Base-by-base conservation (phyloP, 768 basidiomycete genomes). In the Strobilomyces echinocephalus region DNA sequence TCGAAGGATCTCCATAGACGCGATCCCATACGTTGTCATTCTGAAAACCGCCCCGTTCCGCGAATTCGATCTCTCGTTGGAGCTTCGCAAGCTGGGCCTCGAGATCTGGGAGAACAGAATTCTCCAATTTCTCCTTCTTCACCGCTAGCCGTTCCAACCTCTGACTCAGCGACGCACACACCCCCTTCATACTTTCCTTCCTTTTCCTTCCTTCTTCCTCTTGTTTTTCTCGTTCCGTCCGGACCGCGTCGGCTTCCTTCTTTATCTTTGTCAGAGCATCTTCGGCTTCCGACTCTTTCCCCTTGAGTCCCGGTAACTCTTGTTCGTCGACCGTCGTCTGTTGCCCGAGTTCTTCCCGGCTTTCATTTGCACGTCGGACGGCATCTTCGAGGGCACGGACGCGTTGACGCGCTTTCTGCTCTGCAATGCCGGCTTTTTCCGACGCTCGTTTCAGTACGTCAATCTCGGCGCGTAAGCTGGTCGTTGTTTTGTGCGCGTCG, bases 371-470 rank as follows among this genome's bases (percentile, higher is more conserved):
- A 50, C 90, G 84, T 63, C 89, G 92, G 12, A 87, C 84, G 3
- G 91, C 88, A 63, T 95, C 92, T 65, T 95, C 92, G 36, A 95
- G 72, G 1, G 94, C 90, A 11, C 93, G 77, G 10, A 87, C 82
- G 60, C 92, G 95, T 67, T 95, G 93, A 41, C 84, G 83, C 10
- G 86, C 83, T n/a, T 92, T 81, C 21, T 82, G 76, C 66, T 97
- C 95, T 2, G 81, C 78, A 1, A 82, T 77, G 0, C 79, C 73
- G 51, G 87, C 81, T 61, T 91, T 92, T 61, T 95, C 93, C 4
- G 86, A 85, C 1, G 90, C 81, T 5, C 90, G 82, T 66, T 88
- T 91, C 49, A 95, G 77, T 0, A 80, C 78, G 34, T 95, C 89
- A 41, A 95, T 92, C 70, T 95, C 92, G 2, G 84, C 75, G 30